These are phyloP conservation scores for Colletotrichum simmondsii DNA, from an alignment of 2,329 filamentous ascomycete species.

Conservation along the genomic window DNA sequence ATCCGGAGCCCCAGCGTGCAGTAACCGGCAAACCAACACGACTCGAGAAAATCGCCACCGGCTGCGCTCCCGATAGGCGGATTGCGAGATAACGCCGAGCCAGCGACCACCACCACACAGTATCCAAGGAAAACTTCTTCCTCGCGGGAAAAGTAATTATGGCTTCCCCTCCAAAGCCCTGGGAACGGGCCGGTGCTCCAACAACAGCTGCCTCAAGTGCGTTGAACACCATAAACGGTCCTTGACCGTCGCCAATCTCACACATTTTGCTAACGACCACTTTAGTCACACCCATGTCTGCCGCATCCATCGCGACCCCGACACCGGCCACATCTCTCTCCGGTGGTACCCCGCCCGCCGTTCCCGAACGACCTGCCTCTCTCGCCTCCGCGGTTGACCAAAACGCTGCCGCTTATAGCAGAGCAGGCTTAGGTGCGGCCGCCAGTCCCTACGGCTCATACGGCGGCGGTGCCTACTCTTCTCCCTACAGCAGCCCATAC, in stretches of 20 bases:
- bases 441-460: constrained; percentile 59
- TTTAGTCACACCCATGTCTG: constrained; percentile 46
- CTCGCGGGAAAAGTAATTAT: constrained; percentile 47
- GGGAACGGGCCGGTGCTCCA: constrained; percentile 83
- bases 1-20: background rate
- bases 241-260: constrained; percentile 9
- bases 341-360: constrained; percentile 65
- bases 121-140: constrained; percentile 30
- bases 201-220: constrained; percentile 59
- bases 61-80: constrained; percentile 15
- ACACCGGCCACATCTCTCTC: constrained; percentile 52
- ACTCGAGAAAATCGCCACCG: constrained; percentile 14
- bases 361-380: constrained; percentile 84
- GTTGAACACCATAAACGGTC: constrained; percentile 40
- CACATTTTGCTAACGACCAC: constrained; percentile 12
- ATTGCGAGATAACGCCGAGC: constrained; percentile 33
- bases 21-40: background rate
- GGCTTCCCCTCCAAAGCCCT: constrained; percentile 94
- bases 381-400: constrained; percentile 85
- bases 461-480: constrained; percentile 50
- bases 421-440: constrained; percentile 42
- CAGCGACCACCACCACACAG: background rate
- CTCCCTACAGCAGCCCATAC: constrained; percentile 45
- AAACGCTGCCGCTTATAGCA: constrained; percentile 86
- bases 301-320: constrained; percentile 52